A percentile compares a stretch with the other conserved stretches of the same genome.
Evolutionary conservation across 176 grass and related monocot genomes (phyloP).

Genomic region (Elaeis guineensis): DNA sequence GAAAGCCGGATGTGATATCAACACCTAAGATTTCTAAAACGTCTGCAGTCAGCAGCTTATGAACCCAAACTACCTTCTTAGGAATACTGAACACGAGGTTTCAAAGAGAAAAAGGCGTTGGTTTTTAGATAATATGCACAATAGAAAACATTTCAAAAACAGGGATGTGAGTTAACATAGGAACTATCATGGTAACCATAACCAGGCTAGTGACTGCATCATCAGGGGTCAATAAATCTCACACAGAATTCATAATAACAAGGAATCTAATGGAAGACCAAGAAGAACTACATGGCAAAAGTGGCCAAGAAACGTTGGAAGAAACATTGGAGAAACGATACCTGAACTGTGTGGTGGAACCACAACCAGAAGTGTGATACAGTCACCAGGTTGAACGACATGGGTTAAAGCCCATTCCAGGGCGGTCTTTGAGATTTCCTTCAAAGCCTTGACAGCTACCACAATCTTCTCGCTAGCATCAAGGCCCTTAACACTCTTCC

Average conservation of each 20-base stretch:
- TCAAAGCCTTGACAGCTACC: slow-evolving; percentile 70
- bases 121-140: too few species aligned
- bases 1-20: too few species aligned
- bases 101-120: too few species aligned
- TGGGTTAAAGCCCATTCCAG: slow-evolving; percentile 89
- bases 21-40: too few species aligned
- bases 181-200: too few species aligned
- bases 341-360: slow-evolving; percentile 74
- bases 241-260: neutral
- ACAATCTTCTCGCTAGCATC: slow-evolving; percentile 59
- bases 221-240: too few species aligned
- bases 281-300: neutral
- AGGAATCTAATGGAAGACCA: neutral
- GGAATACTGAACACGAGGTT: too few species aligned
- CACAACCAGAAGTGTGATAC: slow-evolving; percentile 74
- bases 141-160: too few species aligned
- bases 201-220: too few species aligned
- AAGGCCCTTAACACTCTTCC: slow-evolving; percentile 47
- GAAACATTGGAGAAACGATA: slow-evolving; percentile 23
- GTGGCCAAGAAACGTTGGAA: neutral
- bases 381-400: slow-evolving; percentile 81
- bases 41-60: too few species aligned
- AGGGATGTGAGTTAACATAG: too few species aligned
- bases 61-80: too few species aligned
- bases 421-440: slow-evolving; percentile 86